Evolutionary conservation across 1,284 basidiomycete genomes (phyloP), one percentile per base, ranked within the genome.

Genomic region (Sporisorium reilianum): DNA sequence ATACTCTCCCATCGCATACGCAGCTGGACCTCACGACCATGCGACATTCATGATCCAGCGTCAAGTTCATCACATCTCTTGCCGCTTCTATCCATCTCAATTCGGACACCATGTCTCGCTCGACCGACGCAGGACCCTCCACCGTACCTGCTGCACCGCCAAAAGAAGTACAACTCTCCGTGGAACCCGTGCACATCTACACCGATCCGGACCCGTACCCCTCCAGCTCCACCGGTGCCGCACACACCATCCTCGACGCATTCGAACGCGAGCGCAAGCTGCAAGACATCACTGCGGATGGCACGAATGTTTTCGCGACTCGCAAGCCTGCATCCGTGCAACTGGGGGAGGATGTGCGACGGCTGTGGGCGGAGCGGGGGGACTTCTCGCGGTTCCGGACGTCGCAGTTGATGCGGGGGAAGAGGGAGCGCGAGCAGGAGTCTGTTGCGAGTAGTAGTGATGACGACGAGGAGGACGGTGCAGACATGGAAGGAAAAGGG

Each of bases 351-450:
- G 67, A 66, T 23, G 72, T 77, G 2, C 44, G 52, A n/a, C 59
- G 70, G 12, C 50, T 82, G 25, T 80, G 78, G 80, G 63, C 67
- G 8, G 80, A 82, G 58, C 63, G 80, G 1, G 80, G 80, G 18
- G 80, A 82, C 41, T 82, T 80, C 46, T 66, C 68, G 10, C 45
- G 56, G 7, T 68, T 80, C 26, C 54, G 51, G 12, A 62, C 54
- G 1, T n/a, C 55, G 6, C 61, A 56, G 5, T 40, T 74, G 32
- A 68, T 55, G 32, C 49, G 54, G 2, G 16, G 16, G 6, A 41
- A 41, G 38, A 41, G 38, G 38, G 14, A 20, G 0, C 46, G 38
- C 10, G 20, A 38, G 9, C 38, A 20, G 10, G 28, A 25, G 3
- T 23, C 46, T 14, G 55, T 40, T 9, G 58, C 52, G 5, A 62